Conservation (phyloP, 768 basidiomycete species). For the Tylopilus cervinicoccineus region DNA sequence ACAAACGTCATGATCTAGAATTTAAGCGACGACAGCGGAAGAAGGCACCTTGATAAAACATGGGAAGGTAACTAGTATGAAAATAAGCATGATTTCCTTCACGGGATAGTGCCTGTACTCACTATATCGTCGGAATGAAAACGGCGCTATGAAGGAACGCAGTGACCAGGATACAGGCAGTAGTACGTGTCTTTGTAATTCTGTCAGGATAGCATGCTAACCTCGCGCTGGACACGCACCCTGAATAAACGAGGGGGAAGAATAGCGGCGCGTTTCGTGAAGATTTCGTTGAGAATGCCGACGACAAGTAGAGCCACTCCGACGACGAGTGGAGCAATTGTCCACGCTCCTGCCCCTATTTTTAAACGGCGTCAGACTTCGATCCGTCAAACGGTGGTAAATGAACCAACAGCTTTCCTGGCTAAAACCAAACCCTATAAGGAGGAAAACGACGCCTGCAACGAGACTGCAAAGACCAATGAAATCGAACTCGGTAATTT, state of each 20-base stretch:
- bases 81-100: not conserved
- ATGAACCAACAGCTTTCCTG: constrained; percentile 54
- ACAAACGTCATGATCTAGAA: not conserved
- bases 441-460: constrained; percentile 57
- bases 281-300: constrained; percentile 53
- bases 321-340: constrained; percentile 53
- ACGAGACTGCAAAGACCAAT: constrained; percentile 60
- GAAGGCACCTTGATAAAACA: constrained; percentile 57
- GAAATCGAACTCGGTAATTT: constrained; percentile 66
- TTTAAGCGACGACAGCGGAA: not conserved
- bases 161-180: constrained; percentile 52
- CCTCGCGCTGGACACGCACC: constrained; percentile 30
- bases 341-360: constrained; percentile 52
- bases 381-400: not conserved
- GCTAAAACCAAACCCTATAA: constrained; percentile 70
- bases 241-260: constrained; percentile 72
- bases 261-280: constrained; percentile 63
- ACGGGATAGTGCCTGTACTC: not conserved
- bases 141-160: constrained; percentile 58
- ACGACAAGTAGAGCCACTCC: constrained; percentile 49
- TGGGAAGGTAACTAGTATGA: constrained; percentile 51
- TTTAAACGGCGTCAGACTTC: not conserved
- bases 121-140: constrained; percentile 47
- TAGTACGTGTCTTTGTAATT: constrained; percentile 59
- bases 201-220: not conserved